Base-by-base conservation (phyloP, 495 filamentous ascomycete genomes). In the Acidiella bohemica region DNA sequence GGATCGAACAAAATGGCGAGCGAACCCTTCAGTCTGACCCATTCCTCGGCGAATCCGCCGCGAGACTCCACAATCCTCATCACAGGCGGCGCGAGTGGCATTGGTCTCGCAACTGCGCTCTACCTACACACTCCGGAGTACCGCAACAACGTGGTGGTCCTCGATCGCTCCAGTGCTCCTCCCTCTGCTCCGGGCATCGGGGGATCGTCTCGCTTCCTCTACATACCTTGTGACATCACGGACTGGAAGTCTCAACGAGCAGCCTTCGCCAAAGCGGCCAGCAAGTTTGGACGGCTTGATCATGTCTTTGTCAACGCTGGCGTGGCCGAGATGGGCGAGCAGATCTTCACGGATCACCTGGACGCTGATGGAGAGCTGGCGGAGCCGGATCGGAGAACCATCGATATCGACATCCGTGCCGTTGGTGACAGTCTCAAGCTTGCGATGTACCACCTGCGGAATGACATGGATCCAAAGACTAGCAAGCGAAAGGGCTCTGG, bases 291-390 rank as follows among this genome's bases (percentile, higher is more conserved):
- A 27, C 53, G 46, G 23, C 53, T 58, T 31, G 55, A 60, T 25
- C 39, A 43, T 23, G 53, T 56, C 28, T 60, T 58, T 42, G 51
- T 56, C 7, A 60, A 60, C 32, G 57, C 57, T 4, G 56, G 57
- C 14, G 49, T 60, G n/a, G 55, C 53, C 7, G 57, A 60, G 24
- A 51, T 56, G 23, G 42, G 50, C 32, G 53, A 59, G 29, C 50
- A 58, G 38, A 53, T 62, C 44, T 56, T 60, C 48, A 45, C 44
- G 0, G 50, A 57, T 36, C 33, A 53, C 14, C 24, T 42, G n/a
- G 48, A 59, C 32, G 16, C 9, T 18, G 20, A 54, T 16, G 50
- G 55, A 16, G 41, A 53, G 42, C 40, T 60, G 18, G 41, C 38
- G 22, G 55, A 56, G 36, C 55, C 55, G 20, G 57, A 60, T 32